phyloP scores from a whole-genome alignment of 805 yeast genomes.

The Zygosaccharomyces bisporus region DNA sequence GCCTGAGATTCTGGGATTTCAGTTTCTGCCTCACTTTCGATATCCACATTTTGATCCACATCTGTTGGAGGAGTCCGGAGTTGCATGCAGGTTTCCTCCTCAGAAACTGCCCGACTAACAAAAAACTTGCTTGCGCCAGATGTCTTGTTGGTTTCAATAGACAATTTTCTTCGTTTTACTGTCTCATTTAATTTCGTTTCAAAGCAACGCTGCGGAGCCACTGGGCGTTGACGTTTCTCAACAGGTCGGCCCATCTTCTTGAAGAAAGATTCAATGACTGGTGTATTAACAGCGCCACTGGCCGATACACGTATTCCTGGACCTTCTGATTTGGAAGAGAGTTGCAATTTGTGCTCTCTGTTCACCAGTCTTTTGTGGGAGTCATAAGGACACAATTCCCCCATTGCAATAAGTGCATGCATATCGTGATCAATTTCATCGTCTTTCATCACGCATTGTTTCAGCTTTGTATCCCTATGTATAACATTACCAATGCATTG shows the following conservation, averaged over 20 bases:
- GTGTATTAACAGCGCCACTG: slow-evolving; percentile 1
- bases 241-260: slow-evolving; percentile 8
- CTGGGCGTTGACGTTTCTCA: slow-evolving; percentile 2
- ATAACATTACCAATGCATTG: slow-evolving; percentile 41
- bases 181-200: slow-evolving; percentile 22
- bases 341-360: slow-evolving; percentile 31
- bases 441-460: slow-evolving; percentile 29
- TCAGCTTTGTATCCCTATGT: slow-evolving; percentile 17
- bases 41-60: slow-evolving; percentile 6
- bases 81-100: not conserved
- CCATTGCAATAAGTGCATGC: slow-evolving; percentile 58
- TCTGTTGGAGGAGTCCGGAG: slow-evolving; percentile 2
- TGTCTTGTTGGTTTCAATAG: not conserved
- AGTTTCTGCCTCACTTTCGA: slow-evolving; percentile 22
- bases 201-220: not conserved
- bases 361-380: slow-evolving; percentile 33
- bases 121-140: slow-evolving; percentile 19
- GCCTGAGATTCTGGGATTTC: slow-evolving; percentile 30
- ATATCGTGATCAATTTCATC: slow-evolving; percentile 41
- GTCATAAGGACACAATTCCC: slow-evolving; percentile 60
- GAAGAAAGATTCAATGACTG: slow-evolving; percentile 25
- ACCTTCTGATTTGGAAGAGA: slow-evolving; percentile 27
- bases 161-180: slow-evolving; percentile 25
- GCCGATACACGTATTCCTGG: not conserved
- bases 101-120: not conserved